Conservation (phyloP, 805 yeast species). For the Candida vartiovaarae region DNA sequence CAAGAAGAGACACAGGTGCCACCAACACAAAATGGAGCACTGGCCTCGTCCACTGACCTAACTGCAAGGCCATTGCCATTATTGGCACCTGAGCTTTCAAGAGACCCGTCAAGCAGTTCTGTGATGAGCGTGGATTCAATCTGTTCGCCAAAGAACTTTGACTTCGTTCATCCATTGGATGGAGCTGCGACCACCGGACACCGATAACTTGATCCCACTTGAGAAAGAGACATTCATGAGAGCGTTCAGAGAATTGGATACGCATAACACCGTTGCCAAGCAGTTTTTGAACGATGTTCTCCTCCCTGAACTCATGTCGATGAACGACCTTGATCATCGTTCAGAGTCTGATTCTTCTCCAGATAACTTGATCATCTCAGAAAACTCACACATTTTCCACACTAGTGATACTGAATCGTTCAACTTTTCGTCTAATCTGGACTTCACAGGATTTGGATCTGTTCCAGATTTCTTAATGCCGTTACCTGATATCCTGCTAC, state of each 20-base stretch:
- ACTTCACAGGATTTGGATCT: constrained; percentile 12
- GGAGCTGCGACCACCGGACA: not conserved
- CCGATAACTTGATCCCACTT: too few species aligned
- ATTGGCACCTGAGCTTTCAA: too few species aligned
- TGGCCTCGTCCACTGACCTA: too few species aligned
- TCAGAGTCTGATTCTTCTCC: constrained; percentile 5
- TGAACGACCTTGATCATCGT: not conserved
- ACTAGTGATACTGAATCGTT: not conserved
- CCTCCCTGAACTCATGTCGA: constrained; percentile 7
- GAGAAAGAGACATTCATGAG: constrained; percentile 1
- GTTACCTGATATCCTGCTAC: constrained; percentile 52
- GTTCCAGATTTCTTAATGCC: constrained; percentile 24
- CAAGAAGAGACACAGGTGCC: not conserved
- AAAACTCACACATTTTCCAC: constrained; percentile 6
- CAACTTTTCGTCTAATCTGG: not conserved
- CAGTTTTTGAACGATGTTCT: constrained; percentile 11
- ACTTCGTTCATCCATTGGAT: not conserved
- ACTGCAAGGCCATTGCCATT: not conserved
- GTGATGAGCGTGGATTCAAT: not conserved
- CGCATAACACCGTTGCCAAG: constrained; percentile 12
- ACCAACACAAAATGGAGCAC: too few species aligned
- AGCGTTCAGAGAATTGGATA: constrained; percentile 13
- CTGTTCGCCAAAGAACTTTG: not conserved
- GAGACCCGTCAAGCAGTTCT: too few species aligned
- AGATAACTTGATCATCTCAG: constrained; percentile 6